phyloP scores from a whole-genome alignment of 2,329 filamentous ascomycete species.

The Didymella exigua region DNA sequence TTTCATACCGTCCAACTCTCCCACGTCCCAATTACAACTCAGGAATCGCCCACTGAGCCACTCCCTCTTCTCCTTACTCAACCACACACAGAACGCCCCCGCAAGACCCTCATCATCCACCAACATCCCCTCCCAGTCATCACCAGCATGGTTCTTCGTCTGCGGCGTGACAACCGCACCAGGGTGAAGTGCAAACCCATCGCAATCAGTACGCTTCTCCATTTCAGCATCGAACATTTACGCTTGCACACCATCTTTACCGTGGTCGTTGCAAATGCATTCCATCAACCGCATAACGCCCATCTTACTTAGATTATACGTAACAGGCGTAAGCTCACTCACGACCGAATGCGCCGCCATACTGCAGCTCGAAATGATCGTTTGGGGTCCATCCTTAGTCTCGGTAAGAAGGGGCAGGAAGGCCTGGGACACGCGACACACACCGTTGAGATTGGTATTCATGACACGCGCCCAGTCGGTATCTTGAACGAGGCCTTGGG shows the following conservation, averaged over 20 bases:
- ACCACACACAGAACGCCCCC: slow-evolving; percentile 35
- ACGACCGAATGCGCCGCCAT: slow-evolving; percentile 20
- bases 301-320: slow-evolving; percentile 29
- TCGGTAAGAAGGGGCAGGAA: slow-evolving; percentile 24
- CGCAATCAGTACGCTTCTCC: neutral
- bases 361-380: slow-evolving; percentile 20
- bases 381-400: slow-evolving; percentile 18
- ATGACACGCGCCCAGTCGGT: slow-evolving; percentile 27
- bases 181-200: slow-evolving; percentile 24
- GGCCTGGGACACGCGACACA: slow-evolving; percentile 22
- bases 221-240: slow-evolving; percentile 8
- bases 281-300: slow-evolving; percentile 28
- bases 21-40: slow-evolving; percentile 34
- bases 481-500: slow-evolving; percentile 25
- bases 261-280: slow-evolving; percentile 44
- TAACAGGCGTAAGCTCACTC: slow-evolving; percentile 20
- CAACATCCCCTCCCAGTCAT: slow-evolving; percentile 10
- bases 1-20: slow-evolving; percentile 28
- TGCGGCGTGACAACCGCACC: slow-evolving; percentile 31
- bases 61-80: slow-evolving; percentile 25
- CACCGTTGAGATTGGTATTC: slow-evolving; percentile 29
- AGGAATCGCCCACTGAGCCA: slow-evolving; percentile 36
- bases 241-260: slow-evolving; percentile 22
- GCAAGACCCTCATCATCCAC: slow-evolving; percentile 34
- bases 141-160: slow-evolving; percentile 12